Base-by-base conservation (phyloP, 1,284 basidiomycete species). In the Gomphus bonarii region DNA sequence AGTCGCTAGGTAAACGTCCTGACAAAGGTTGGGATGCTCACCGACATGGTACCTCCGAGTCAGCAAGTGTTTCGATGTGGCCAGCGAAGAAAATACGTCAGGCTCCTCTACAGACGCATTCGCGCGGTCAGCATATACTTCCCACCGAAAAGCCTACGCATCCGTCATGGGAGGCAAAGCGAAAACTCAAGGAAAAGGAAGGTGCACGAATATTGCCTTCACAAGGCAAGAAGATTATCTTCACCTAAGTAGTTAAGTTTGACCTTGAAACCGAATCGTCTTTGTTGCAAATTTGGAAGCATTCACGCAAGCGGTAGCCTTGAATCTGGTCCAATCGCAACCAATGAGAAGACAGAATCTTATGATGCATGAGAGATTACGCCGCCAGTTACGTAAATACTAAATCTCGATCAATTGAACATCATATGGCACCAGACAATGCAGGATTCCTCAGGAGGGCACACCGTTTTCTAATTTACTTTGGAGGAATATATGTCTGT, bases 81-180 rank as follows among this genome's bases (percentile, higher is more conserved):
- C 18, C 5, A n/a, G 20, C 42, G 42, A 43, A 43, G 7, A 43
- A 20, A 8, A 30, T 30, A 30, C 31, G 28, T 5, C n/a, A n/a
- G n/a, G n/a, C n/a, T n/a, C n/a, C 18, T 50, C n/a, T 9, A 16
- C 25, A n/a, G 18, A 50, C 5, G 35, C 49, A 12, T 50, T 36
- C 49, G 14, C 10, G 12, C 5, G 20, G 25, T 36, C 28, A 18
- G 36, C 25, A 1, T 11, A 33, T 18, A 31, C 48, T 43, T 54
- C 47, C 61, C 55, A 65, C 68, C 16, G 71, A 75, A 57, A 75
- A 71, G 61, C 73, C 78, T 31, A 63, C 94, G 58, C 94, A 97
- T 72, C 94, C 93, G 1, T 93, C 90, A 18, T 97, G 94, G 93
- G 89, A 90, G 70, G 93, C 93, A 3, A 95, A 94, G 70, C 78